Conservation (phyloP, 1,139 yeast species). For the Suhomyces ambrosiae region DNA sequence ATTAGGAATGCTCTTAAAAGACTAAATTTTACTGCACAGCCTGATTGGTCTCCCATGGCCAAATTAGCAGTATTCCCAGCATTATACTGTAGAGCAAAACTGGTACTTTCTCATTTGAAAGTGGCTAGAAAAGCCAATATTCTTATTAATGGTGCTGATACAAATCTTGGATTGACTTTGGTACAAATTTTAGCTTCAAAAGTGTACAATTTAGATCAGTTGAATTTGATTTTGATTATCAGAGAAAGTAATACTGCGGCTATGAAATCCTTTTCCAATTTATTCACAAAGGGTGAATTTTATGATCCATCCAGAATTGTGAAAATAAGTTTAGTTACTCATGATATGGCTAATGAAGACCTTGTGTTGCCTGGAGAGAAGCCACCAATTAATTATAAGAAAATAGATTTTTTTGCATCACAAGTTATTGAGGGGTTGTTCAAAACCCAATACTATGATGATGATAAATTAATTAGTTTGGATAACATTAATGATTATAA, state of each 20-base stretch:
- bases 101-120: constrained; percentile 34
- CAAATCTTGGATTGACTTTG: constrained; percentile 41
- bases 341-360: constrained; percentile 40
- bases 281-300: constrained; percentile 24
- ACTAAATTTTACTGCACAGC: constrained; percentile 3
- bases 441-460: constrained; percentile 20
- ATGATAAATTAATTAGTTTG: constrained; percentile 23
- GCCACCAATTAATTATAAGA: constrained; percentile 39
- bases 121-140: constrained; percentile 26
- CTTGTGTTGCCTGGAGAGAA: constrained; percentile 41
- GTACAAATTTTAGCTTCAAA: constrained; percentile 35
- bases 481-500: constrained; percentile 31
- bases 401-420: constrained; percentile 43
- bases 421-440: constrained; percentile 43
- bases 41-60: constrained; percentile 33
- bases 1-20: constrained; percentile 2
- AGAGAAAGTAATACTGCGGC: constrained; percentile 27
- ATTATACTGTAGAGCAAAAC: constrained; percentile 44
- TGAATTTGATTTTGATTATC: constrained; percentile 38
- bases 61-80: constrained; percentile 39
- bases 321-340: constrained; percentile 33
- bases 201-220: constrained; percentile 22
- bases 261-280: constrained; percentile 28
- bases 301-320: constrained; percentile 25
- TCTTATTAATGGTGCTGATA: constrained; percentile 50